phyloP scores from a whole-genome alignment of 805 yeast genomes.

The Yamadazyma tumulicola region DNA sequence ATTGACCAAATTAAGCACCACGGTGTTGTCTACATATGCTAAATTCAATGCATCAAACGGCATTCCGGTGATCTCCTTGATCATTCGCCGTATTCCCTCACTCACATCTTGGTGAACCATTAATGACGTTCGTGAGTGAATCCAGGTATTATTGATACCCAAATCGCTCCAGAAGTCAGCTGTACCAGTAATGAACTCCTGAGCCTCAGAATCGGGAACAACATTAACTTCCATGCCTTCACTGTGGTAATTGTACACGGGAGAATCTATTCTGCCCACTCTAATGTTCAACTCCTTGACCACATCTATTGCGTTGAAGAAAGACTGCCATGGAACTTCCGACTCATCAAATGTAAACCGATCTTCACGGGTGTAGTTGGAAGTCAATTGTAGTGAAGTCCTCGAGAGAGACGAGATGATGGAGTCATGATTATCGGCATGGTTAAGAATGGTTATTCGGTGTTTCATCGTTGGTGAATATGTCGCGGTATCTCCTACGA shows the following conservation, averaged over 20 bases:
- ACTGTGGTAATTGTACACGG: slow-evolving; percentile 24
- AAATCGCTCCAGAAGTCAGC: slow-evolving; percentile 13
- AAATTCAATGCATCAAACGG: slow-evolving; percentile 10
- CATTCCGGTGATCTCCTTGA: not conserved
- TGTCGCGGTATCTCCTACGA: too few species aligned
- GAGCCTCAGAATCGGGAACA: slow-evolving; percentile 19
- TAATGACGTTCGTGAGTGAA: slow-evolving; percentile 26
- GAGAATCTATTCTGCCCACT: slow-evolving; percentile 10
- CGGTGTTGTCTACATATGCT: slow-evolving; percentile 7
- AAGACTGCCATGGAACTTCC: too few species aligned
- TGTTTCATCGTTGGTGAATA: too few species aligned
- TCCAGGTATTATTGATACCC: slow-evolving; percentile 23
- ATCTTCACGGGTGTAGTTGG: slow-evolving; percentile 16
- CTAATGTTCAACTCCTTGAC: slow-evolving; percentile 3
- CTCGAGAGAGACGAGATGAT: slow-evolving; percentile 16
- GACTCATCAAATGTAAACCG: too few species aligned
- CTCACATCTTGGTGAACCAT: slow-evolving; percentile 18
- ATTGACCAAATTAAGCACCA: slow-evolving; percentile 12
- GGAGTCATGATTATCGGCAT: slow-evolving; percentile 20
- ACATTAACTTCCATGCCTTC: slow-evolving; percentile 30
- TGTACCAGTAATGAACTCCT: slow-evolving; percentile 23
- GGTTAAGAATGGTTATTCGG: slow-evolving; percentile 30
- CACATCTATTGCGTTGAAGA: too few species aligned
- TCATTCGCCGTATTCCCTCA: slow-evolving; percentile 4
- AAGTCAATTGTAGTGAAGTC: slow-evolving; percentile 12